phyloP scores from a whole-genome alignment of 305 asterid species.

The Ruellia speciosa region DNA sequence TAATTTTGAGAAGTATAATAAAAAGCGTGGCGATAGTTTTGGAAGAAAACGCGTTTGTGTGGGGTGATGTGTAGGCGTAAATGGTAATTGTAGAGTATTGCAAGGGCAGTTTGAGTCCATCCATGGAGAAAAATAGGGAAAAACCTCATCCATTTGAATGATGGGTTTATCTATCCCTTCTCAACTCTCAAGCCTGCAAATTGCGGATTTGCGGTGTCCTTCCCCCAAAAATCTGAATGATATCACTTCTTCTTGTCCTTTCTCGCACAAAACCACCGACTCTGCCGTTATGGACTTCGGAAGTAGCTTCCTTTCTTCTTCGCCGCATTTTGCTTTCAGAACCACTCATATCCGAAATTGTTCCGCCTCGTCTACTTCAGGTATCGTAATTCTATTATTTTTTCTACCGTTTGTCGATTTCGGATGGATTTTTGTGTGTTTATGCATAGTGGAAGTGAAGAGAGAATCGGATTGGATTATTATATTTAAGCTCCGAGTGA shows the following conservation, averaged over 20 bases:
- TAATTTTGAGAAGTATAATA: too few relatives aligned
- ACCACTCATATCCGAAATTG: conserved; percentile 42
- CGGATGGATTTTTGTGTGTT: neutral
- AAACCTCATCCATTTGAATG: conserved; percentile 39
- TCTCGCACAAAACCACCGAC: neutral
- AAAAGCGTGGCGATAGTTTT: too few relatives aligned
- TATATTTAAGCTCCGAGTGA: neutral
- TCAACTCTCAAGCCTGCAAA: conserved; percentile 19
- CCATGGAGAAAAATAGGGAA: conserved; percentile 11
- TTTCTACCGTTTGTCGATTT: conserved; percentile 1
- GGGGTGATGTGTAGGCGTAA: too few relatives aligned
- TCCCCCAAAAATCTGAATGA: neutral
- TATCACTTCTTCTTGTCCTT: too few relatives aligned
- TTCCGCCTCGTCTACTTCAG: conserved; percentile 38
- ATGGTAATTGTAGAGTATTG: neutral
- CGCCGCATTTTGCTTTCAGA: conserved; percentile 48
- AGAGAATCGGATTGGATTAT: conserved; percentile 8
- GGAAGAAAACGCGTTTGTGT: too few relatives aligned
- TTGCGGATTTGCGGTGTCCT: conserved; percentile 1
- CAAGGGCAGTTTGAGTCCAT: conserved; percentile 23
- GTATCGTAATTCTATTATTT: conserved; percentile 20
- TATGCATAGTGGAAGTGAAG: conserved; percentile 9
- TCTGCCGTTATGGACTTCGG: conserved; percentile 56
- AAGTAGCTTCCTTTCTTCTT: conserved; percentile 57
- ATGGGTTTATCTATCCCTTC: conserved; percentile 30